Base-by-base conservation (phyloP, 495 filamentous ascomycete genomes). In the Hypoxylon intermedium region DNA sequence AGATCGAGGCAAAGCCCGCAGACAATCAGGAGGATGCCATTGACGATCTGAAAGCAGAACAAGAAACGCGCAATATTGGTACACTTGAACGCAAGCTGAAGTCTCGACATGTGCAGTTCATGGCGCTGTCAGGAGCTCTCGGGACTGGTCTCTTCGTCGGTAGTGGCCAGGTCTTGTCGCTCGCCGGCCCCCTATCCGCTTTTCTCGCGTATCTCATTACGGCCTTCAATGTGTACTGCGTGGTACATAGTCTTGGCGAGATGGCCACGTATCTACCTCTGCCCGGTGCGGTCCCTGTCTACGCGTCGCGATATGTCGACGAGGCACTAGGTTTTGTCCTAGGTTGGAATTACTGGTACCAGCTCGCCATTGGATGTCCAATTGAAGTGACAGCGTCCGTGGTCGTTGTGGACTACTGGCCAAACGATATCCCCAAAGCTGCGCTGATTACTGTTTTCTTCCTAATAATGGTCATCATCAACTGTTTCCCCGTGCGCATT, bases 301-400 rank as follows among this genome's bases (percentile, higher is more conserved):
- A 89, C 51, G 87, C 87, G 37, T 77, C 88, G 42, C 84, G 87
- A 47, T 85, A 88, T 53, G 83, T 90, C 51, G 86, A 89, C 55
- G 84, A 85, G 31, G 86, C 85, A 57, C 72, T 90, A 65, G 88
- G 88, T 5, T 89, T 90, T 61, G 83, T 88, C 33, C 86, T 90
- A 67, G 86, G 88, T 31, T 89, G 86, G 86, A 89, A 88, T 59
- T 85, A 71, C 23, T 75, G 67, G 66, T 69, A 72, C 26, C 65
- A 68, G 20, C 57, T 67, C n/a, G 65, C 70, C 21, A 73, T 75
- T 19, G 72, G 71, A 3, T 72, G 74, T 20, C 71, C 74, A 1
- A 70, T 74, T 47, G 76, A 78, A 37, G 69, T 72, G 4, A 72
- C 72, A 9, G 72, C 60, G 9, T 71, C 68, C 12, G 67, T 72